Percentiles rank a stretch among this genome's conserved stretches.
Conservation (phyloP, 768 basidiomycete species). For the Baorangia bicolor region DNA sequence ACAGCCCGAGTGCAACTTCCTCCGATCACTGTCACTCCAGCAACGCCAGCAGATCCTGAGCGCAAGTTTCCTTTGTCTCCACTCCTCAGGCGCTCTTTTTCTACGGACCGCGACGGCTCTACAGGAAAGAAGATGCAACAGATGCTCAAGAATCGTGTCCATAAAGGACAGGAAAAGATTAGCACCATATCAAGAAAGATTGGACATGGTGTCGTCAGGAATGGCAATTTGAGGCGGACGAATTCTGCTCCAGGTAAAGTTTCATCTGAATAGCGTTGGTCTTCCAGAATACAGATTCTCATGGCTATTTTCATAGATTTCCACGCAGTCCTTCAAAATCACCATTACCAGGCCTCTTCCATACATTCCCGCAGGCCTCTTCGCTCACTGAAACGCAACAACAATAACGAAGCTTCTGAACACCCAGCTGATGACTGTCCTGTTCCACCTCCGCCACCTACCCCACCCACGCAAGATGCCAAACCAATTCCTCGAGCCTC, state of each 20-base stretch:
- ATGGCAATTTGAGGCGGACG: constrained; percentile 55
- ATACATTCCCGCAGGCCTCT: constrained; percentile 77
- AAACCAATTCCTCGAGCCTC: constrained; percentile 38
- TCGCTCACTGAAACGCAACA: constrained; percentile 43
- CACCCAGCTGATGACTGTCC: constrained; percentile 35
- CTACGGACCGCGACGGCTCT: constrained; percentile 45
- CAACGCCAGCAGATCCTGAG: constrained; percentile 47
- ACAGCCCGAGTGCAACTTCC: constrained; percentile 6
- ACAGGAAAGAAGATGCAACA: constrained; percentile 74
- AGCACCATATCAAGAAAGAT: constrained; percentile 77
- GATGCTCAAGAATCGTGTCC: constrained; percentile 71
- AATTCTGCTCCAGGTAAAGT: constrained; percentile 68
- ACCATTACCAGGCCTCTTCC: constrained; percentile 71
- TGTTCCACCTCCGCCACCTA: constrained; percentile 33
- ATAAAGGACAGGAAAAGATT: constrained; percentile 71
- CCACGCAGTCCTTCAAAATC: constrained; percentile 59
- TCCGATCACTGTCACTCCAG: constrained; percentile 62
- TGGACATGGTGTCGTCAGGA: constrained; percentile 63
- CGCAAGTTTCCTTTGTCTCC: constrained; percentile 16
- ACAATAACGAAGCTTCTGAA: constrained; percentile 35
- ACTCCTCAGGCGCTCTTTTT: constrained; percentile 27
- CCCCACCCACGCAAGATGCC: constrained; percentile 37
- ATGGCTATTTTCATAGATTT: constrained; percentile 50
- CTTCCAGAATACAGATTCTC: not conserved
- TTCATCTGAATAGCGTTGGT: not conserved